phyloP scores from a whole-genome alignment of 1,139 yeast species.

The Diutina siamensis region DNA sequence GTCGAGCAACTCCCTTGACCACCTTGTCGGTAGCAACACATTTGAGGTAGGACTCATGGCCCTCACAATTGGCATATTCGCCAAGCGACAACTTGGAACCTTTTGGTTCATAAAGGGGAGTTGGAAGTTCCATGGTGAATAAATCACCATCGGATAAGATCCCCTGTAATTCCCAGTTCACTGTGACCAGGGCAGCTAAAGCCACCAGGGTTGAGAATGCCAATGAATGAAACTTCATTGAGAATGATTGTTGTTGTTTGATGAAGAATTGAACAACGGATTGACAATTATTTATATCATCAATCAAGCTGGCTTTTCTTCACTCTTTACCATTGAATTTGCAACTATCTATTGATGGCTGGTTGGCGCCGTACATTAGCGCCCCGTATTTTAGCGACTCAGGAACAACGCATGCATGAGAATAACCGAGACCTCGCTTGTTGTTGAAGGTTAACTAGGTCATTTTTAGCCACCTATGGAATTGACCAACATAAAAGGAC shows the following conservation, averaged over 20 bases:
- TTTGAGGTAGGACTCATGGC: not conserved
- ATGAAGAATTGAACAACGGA: not conserved
- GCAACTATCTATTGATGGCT: not conserved
- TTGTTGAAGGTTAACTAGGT: not conserved
- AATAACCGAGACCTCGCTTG: no score
- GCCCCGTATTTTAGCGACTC: not conserved
- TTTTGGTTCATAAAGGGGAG: not conserved
- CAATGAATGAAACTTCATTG: not conserved
- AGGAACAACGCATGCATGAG: not conserved
- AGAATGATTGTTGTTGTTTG: no score
- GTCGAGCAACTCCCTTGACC: not conserved
- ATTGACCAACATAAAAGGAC: not conserved
- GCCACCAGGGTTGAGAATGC: not conserved
- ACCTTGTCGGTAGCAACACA: conserved; percentile 2
- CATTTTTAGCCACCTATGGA: not conserved
- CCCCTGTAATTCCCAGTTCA: not conserved
- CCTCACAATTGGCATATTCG: conserved; percentile 1
- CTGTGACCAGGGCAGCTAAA: not conserved
- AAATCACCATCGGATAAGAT: not conserved
- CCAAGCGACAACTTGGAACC: not conserved
- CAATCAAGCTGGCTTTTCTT: not conserved
- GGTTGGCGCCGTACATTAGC: not conserved
- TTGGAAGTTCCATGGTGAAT: not conserved
- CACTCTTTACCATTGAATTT: not conserved
- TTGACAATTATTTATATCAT: not conserved